Evolutionary conservation across 108 stramenopile genomes (phyloP).

Genomic region (Skeletonema potamos): DNA sequence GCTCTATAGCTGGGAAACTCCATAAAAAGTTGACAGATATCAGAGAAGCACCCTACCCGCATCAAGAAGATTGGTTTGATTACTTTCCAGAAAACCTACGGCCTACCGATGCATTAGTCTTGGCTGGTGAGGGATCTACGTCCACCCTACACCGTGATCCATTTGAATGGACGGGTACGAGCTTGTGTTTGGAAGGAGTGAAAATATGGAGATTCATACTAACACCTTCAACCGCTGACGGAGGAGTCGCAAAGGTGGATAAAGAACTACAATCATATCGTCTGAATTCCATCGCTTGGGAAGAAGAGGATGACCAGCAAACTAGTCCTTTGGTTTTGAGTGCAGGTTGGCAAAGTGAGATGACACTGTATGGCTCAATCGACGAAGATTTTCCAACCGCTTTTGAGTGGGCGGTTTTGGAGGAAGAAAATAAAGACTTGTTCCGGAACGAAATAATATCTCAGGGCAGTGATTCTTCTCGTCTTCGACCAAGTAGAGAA

Average conservation of each 20-base stretch:
- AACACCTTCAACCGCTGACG: slow-evolving; percentile 15
- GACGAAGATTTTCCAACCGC: slow-evolving; percentile 31
- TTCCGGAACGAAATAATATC: slow-evolving; percentile 21
- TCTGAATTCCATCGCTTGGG: slow-evolving; percentile 59
- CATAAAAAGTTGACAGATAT: slow-evolving; percentile 7
- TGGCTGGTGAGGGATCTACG: slow-evolving; percentile 61
- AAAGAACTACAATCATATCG: slow-evolving; percentile 49
- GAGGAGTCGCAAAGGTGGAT: slow-evolving; percentile 36
- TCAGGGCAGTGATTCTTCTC: background rate
- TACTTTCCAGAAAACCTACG: slow-evolving; percentile 41
- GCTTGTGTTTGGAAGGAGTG: slow-evolving; percentile 58
- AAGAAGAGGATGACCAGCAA: slow-evolving; percentile 16
- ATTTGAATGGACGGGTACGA: slow-evolving; percentile 75
- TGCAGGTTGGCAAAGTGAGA: slow-evolving; percentile 70
- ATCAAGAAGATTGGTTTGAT: slow-evolving; percentile 54
- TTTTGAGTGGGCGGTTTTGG: slow-evolving; percentile 16
- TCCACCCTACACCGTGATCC: slow-evolving; percentile 76
- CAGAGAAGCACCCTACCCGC: slow-evolving; percentile 9
- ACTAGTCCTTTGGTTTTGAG: slow-evolving; percentile 23
- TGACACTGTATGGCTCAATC: slow-evolving; percentile 34
- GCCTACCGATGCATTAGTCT: slow-evolving; percentile 57
- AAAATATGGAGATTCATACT: slow-evolving; percentile 70
- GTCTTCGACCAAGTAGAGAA: slow-evolving; percentile 7
- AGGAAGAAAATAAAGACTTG: slow-evolving; percentile 11
- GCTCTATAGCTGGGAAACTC: background rate